Evolutionary conservation across 1,284 basidiomycete species (phyloP), one percentile per base, ranked within the genome.

Genomic region (Microbotryum intermedium): DNA sequence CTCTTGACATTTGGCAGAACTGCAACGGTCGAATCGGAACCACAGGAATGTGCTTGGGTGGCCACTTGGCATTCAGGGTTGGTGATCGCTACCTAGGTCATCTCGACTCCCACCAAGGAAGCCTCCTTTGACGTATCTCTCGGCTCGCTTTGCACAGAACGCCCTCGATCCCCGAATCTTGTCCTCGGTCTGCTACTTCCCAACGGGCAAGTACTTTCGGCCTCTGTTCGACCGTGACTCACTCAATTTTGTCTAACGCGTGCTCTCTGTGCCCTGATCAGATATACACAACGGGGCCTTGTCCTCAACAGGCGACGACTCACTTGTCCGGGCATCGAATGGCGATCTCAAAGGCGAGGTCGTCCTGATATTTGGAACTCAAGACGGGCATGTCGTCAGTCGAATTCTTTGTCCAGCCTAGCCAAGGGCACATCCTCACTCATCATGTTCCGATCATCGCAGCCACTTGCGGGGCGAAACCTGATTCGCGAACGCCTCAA

Each of bases 281-380:
- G 65, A 70, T 44, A 69, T 65, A 29, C 72, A 70, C 58, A 58
- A 50, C 21, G 61, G 57, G 25, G 58, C 54, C 46, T 65, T 68
- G 16, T 55, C 51, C 50, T 75, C 76, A 11, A 61, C 73, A 82
- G 94, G 58, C 87, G 64, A 94, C 53, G 87, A 88, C 10, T 85
- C 88, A 0, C 84, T 94, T 28, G 89, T 88, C n/a, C 87, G 4
- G 80, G 94, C 55, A 74, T 77, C 57, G 81, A 82, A 83, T 11
- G 89, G 90, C 6, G 86, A 89, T 60, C 74, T 94, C 45, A 87
- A 87, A 71, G 88, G 86, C 57, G 91, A 95, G 72, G 76, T 95
- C 13, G 84, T 90, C 62, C 86, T 94, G 84, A 89, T 94, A 54
- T 94, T 94, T 70, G 91, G 91, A 20, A 92, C 92, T 73, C 89